Conservation (phyloP, 2,329 filamentous ascomycete genomes). For the Esteya vermicola region DNA sequence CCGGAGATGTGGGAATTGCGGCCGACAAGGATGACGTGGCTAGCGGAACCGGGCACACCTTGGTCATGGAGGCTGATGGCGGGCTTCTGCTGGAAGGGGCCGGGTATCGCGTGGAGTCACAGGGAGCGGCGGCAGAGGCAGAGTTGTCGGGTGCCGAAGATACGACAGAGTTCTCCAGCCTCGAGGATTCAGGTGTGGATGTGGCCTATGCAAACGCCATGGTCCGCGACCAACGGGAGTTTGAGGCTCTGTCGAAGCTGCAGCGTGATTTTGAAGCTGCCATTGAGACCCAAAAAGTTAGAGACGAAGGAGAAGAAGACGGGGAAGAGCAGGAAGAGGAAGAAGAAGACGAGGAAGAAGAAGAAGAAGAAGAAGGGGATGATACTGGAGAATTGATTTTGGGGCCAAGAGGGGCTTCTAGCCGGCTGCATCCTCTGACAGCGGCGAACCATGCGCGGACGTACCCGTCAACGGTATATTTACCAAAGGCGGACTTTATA, state of each 20-base stretch:
- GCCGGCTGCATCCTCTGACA: conserved; percentile 55
- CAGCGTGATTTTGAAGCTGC: conserved; percentile 42
- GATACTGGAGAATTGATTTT: conserved; percentile 13
- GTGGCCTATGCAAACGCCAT: conserved; percentile 30
- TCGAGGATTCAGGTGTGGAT: conserved; percentile 17
- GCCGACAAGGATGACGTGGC: too few species aligned
- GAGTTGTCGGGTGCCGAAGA: background rate
- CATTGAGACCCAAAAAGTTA: conserved; percentile 19
- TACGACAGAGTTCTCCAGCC: conserved; percentile 7
- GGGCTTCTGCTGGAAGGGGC: conserved; percentile 61
- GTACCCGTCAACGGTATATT: conserved; percentile 55
- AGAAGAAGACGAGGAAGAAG: conserved; percentile 15
- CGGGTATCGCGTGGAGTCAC: conserved; percentile 23
- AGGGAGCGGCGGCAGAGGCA: conserved; percentile 3
- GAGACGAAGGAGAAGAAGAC: conserved; percentile 22
- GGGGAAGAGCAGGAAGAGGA: conserved; percentile 18
- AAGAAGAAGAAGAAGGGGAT: conserved; percentile 13
- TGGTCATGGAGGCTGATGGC: conserved; percentile 40
- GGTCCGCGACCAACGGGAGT: conserved; percentile 41
- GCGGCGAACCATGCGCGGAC: conserved; percentile 60
- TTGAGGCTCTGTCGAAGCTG: conserved; percentile 35
- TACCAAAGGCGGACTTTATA: conserved; percentile 57
- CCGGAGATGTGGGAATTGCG: conserved; percentile 43
- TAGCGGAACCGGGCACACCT: too few species aligned
- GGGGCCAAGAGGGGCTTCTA: background rate